Percentiles rank a stretch among this genome's conserved stretches.
Evolutionary conservation across 2,329 filamentous ascomycete genomes (phyloP).

Genomic region (Fusarium robinianum): DNA sequence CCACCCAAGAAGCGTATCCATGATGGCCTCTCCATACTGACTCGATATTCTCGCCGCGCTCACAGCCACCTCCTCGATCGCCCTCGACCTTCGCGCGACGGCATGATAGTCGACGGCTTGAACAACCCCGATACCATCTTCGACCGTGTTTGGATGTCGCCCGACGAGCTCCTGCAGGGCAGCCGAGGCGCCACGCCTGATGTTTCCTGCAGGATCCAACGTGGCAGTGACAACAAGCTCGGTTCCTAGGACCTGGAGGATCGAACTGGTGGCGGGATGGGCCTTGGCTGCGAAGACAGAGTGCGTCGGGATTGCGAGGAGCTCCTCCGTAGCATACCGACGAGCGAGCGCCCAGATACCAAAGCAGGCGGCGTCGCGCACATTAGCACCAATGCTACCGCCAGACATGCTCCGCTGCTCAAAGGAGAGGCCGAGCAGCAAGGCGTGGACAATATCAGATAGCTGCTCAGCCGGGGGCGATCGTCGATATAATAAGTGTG

Average conservation of each 20-base stretch:
- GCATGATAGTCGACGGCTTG: conserved; percentile 92
- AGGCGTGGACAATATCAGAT: conserved; percentile 72
- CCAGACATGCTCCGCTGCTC: conserved; percentile 87
- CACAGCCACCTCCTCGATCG: conserved; percentile 76
- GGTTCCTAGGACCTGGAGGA: conserved; percentile 78
- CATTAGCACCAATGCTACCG: conserved; percentile 83
- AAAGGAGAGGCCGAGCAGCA: conserved; percentile 81
- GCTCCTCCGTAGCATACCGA: conserved; percentile 80
- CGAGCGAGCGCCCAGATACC: conserved; percentile 92
- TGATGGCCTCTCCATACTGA: conserved; percentile 71
- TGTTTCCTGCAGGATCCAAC: conserved; percentile 89
- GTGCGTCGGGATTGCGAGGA: conserved; percentile 64
- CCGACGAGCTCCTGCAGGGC: conserved; percentile 93
- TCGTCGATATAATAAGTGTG: conserved; percentile 82
- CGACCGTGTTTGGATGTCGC: conserved; percentile 83
- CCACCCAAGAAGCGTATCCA: conserved; percentile 78
- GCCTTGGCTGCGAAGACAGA: conserved; percentile 49
- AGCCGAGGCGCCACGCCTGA: conserved; percentile 87
- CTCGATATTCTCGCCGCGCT: conserved; percentile 68
- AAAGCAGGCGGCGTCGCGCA: conserved; percentile 94
- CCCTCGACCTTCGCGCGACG: conserved; percentile 83
- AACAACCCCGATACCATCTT: conserved; percentile 81
- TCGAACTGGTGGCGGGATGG: conserved; percentile 47
- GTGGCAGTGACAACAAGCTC: conserved; percentile 82
- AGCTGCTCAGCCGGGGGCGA: conserved; percentile 75